phyloP scores from a whole-genome alignment of 2,329 filamentous ascomycete species.

The Septoria linicola region DNA sequence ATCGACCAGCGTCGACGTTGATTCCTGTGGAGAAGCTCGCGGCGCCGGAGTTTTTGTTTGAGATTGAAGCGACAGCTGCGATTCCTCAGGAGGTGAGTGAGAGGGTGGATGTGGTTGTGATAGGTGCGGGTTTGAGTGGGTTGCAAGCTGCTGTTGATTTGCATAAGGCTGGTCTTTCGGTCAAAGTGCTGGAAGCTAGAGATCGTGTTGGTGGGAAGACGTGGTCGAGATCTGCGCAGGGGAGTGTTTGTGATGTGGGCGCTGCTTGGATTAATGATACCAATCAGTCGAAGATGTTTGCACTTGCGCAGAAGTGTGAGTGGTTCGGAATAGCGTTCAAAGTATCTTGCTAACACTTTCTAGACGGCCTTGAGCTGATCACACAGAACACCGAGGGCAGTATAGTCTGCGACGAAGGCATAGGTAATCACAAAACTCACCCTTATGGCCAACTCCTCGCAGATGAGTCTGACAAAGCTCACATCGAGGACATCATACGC shows the following conservation, averaged over 20 bases:
- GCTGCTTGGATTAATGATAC: slow-evolving; percentile 62
- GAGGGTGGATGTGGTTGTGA: slow-evolving; percentile 34
- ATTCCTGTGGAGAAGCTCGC: slow-evolving; percentile 31
- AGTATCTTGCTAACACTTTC: not conserved
- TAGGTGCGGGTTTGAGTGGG: slow-evolving; percentile 38
- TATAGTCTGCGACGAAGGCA: slow-evolving; percentile 44
- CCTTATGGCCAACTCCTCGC: slow-evolving; percentile 37
- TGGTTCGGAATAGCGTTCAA: not conserved
- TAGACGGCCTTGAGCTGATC: slow-evolving; percentile 45
- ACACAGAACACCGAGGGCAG: slow-evolving; percentile 52
- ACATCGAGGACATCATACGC: slow-evolving; percentile 32
- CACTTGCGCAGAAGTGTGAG: slow-evolving; percentile 40
- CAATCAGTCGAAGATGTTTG: slow-evolving; percentile 50
- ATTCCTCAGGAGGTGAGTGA: slow-evolving; percentile 22
- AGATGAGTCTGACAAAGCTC: slow-evolving; percentile 20
- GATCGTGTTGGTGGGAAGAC: slow-evolving; percentile 48
- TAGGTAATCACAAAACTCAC: slow-evolving; percentile 38
- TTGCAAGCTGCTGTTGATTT: slow-evolving; percentile 34
- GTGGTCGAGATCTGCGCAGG: slow-evolving; percentile 40
- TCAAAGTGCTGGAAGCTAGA: slow-evolving; percentile 37
- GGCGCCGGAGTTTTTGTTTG: slow-evolving; percentile 28
- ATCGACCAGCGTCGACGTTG: slow-evolving; percentile 30
- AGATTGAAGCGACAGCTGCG: slow-evolving; percentile 31
- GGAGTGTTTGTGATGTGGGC: slow-evolving; percentile 50
- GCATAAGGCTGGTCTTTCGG: slow-evolving; percentile 30